Evolutionary conservation across 2,329 filamentous ascomycete species (phyloP), one percentile per base, ranked within the genome.

Genomic region (Thelonectria rubi): DNA sequence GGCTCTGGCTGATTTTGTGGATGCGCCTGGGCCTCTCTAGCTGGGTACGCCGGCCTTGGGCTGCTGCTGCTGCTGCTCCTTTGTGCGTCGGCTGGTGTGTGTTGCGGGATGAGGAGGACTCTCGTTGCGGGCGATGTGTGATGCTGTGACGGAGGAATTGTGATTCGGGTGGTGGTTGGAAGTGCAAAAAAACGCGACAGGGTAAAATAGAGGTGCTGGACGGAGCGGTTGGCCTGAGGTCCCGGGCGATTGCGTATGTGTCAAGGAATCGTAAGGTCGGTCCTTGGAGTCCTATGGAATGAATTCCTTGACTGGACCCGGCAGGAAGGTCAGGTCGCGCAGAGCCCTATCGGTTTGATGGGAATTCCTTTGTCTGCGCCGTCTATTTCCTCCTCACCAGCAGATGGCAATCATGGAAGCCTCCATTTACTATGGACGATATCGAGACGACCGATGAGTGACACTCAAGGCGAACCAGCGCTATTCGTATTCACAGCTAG

Each of bases 181-280:
- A 40, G 42, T 45, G 54, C 51, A 48, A 39, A 50, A 40, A 40
- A 45, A 24, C 49, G 42, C 32, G 20, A 48, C 60, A 45, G 30
- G 32, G 48, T 60, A 51, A 51, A 55, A 55, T 24, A 24, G 7
- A 63, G 45, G 42, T 17, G 24, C 18, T 40, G 55, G 20, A 46
- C 51, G 65, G 56, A 43, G 43, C 7, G 11, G 45, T 32, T 47
- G 43, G 64, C 42, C 54, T 66, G 64, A 54, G 39, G 20, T 47
- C 14, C 26, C 20, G 43, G 26, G 21, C 43, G 43, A 47, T 47
- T 55, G 53, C 43, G 53, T 55, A 46, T 46, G 53, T 55, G 43
- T 55, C 26, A 42, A 18, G 15, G 37, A 30, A 60, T 60, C 52
- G 58, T 52, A 55, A 34, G 32, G 32, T 34, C 32, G 32, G 32